Evolutionary conservation across 306 rosid species (phyloP), one percentile per base, ranked within the genome.

Genomic region (Quercus parvula): DNA sequence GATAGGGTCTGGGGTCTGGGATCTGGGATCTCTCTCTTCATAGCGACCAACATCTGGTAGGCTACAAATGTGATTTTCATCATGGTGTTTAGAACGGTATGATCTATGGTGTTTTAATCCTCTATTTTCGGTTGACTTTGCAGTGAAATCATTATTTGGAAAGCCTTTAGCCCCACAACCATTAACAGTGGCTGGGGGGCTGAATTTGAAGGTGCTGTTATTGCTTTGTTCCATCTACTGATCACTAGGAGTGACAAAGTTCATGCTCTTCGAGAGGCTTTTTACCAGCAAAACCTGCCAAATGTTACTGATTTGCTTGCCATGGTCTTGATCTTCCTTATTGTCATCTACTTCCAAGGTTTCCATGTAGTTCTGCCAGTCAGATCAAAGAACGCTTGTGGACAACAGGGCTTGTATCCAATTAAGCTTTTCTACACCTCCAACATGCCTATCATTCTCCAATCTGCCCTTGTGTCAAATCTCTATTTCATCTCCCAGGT

Each of bases 21-120:
- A 51, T 90, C 97, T 79, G 93, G 93, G 81, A 90, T 92, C 78
- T 90, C 95, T 41, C 92, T 89, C 3, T 90, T 92, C 91, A 90
- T 89, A 71, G 93, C 93, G 2, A 87, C 93, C 62, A 90, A 89
- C 75, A 89, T 90, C 78, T 90, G 93, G 97, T 90, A 82, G 74
- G 85, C 76, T 80, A 49, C 72, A 19, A 30, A 8, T 67, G 35
- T 67, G 25, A 31, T 67, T 33, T 67, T 18, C 51, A 33, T 33
- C 49, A 6, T 33, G 13, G 10, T 31, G 25, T 67, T 67, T 11
- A 19, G 51, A n/a, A 35, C 31, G 19, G 13, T 67, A 18, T 31
- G 51, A 67, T 67, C 6, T 33, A 31, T 31, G 51, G 25, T 33
- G 46, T 19, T 67, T 2, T 59, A 14, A 28, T 31, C 25, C 24